Evolutionary conservation across 805 yeast genomes (phyloP), one percentile per base, ranked within the genome.

Genomic region (Candida montana): DNA sequence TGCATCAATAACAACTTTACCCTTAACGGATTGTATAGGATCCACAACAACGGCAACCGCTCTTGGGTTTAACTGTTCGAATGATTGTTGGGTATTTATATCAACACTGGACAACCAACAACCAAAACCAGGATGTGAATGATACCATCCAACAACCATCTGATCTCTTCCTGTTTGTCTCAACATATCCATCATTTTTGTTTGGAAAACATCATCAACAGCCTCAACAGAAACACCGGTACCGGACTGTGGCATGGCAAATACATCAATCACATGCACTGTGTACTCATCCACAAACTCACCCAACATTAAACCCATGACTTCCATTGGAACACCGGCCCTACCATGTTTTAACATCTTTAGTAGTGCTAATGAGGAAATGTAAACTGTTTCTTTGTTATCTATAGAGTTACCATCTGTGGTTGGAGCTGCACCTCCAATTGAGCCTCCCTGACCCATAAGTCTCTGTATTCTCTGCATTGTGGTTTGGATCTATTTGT

Each of bases 121-220:
- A n/a, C 99, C 99, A 62, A 91, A 93, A 15, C 99, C 99, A 5
- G 99, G 99, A 67, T 93, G 99, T 12, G 98, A 90, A 62, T 93
- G 99, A 69, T 93, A 93, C 99, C 99, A 93, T 27, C 99, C 99
- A 37, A 93, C 99, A 40, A 93, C 99, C 87, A 87, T 89, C 63
- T 93, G 95, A 65, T 90, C 97, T 64, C 99, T 77, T n/a, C 99
- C 99, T 1, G 99, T 93, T 64, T 93, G 99, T 66, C 85, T 81
- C 58, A 93, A 75, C 99, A 93, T 93, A 60, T 93, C 99, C 99
- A 93, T 93, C 99, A 93, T 95, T 61, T 83, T 86, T 4, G 98
- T 90, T 64, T 93, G 99, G 69, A 93, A 93, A 38, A 95, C 98
- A 62, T 95, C 98, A 63, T 95, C 99, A 27, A 93, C 99, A 2